Evolutionary conservation across 441 rosid species (phyloP).

Genomic region (Theobroma grandiflorum): DNA sequence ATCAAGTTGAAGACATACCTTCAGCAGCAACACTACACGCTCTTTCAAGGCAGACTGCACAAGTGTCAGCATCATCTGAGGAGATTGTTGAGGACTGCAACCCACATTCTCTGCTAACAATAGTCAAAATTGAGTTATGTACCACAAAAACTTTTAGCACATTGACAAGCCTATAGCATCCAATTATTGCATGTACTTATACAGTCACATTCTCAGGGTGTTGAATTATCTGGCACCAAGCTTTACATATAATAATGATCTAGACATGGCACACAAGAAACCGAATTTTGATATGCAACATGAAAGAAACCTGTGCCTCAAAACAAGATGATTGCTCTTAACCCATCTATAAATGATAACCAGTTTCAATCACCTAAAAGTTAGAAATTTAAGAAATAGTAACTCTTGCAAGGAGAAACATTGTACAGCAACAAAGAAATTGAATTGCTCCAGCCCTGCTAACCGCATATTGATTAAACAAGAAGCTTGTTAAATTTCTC

Average conservation of each 20-base stretch:
- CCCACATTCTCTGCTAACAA: slow-evolving; percentile 73
- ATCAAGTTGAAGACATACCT: slow-evolving; percentile 55
- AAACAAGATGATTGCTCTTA: neutral
- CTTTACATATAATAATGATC: neutral
- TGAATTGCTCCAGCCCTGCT: neutral
- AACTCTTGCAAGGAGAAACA: neutral
- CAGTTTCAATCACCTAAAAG: neutral
- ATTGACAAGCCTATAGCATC: neutral
- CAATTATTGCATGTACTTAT: neutral
- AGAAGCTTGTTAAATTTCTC: neutral
- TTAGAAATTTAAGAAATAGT: neutral
- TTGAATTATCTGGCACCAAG: neutral
- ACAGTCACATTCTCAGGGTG: neutral
- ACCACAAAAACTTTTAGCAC: neutral
- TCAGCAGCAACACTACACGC: slow-evolving; percentile 93
- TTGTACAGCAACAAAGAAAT: neutral
- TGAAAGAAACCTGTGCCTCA: neutral
- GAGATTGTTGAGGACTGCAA: slow-evolving; percentile 65
- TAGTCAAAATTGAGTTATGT: slow-evolving; percentile 15
- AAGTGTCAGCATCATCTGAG: slow-evolving; percentile 78
- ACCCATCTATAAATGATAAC: neutral
- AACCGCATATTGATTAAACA: neutral
- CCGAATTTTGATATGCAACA: neutral
- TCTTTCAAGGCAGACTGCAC: slow-evolving; percentile 97
- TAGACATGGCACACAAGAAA: neutral